Base-by-base conservation (phyloP, 805 yeast genomes). In the Tetrapisispora namnaoensis region DNA sequence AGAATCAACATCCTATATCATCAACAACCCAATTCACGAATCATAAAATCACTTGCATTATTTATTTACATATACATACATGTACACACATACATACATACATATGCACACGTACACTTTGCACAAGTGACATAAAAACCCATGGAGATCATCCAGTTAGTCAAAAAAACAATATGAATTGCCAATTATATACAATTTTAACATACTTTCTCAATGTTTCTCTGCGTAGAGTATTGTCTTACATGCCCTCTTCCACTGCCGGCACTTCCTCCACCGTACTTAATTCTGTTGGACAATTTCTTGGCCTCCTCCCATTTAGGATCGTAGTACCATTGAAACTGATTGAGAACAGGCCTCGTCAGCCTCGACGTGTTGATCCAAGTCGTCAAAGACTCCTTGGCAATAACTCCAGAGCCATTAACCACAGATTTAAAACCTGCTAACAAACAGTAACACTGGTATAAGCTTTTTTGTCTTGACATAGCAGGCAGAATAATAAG, bases 301-400 rank as follows among this genome's bases (percentile, higher is more conserved):
- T 49, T 56, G 9, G 69, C 68, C 13, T 52, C 36, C 36, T 62
- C 61, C 69, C 69, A 65, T 22, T 58, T 55, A n/a, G 61, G 59
- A 48, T 65, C 69, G 37, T 60, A 32, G 42, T 56, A 62, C 57
- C 63, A 60, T 45, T 61, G 62, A 40, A 45, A 59, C 10, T 50
- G 46, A 22, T 51, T 49, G 22, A 62, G 44, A 6, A 57, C 32
- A 0, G 64, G 62, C 38, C 60, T 59, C 6, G 63, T 55, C 8
- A 62, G 43, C 2, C 59, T 57, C 1, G 66, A 63, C 13, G 59
- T 55, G 14, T 53, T 50, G 11, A 57, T 42, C 66, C 66, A 62
- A 37, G 53, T 51, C 17, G 53, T 44, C 10, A 56, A 36, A 1
- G 65, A 57, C 21, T 54, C 59, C 20, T 53, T 51, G 2, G 59